These are phyloP conservation scores for Metschnikowia chrysomelidarum DNA, from an alignment of 805 yeast species.

Conservation along the genomic window DNA sequence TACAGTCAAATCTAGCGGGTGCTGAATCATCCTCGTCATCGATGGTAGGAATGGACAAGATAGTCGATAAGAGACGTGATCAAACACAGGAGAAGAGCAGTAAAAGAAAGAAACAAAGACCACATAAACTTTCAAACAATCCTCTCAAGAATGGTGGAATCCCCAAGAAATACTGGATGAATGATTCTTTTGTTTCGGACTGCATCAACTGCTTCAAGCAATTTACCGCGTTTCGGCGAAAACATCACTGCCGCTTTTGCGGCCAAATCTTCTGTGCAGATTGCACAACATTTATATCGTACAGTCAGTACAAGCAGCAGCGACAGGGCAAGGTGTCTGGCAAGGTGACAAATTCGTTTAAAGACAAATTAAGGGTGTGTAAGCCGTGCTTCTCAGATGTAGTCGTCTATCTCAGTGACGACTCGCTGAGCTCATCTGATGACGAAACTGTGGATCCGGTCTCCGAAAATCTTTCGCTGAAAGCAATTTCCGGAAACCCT, in stretches of 20 bases:
- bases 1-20: conserved; percentile 27
- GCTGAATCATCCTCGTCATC: conserved; percentile 35
- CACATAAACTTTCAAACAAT: conserved; percentile 34
- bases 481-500: neutral
- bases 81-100: conserved; percentile 13
- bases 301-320: conserved; percentile 49
- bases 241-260: conserved; percentile 93
- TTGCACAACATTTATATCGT: conserved; percentile 70
- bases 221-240: conserved; percentile 82
- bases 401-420: conserved; percentile 67
- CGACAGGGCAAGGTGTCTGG: conserved; percentile 19
- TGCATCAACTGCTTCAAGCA: conserved; percentile 80
- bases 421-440: conserved; percentile 37
- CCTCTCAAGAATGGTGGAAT: conserved; percentile 51
- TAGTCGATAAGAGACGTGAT: too few species aligned
- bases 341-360: conserved; percentile 37
- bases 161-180: conserved; percentile 90
- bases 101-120: conserved; percentile 28
- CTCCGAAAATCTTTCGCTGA: neutral
- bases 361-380: conserved; percentile 76
- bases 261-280: conserved; percentile 91
- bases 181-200: conserved; percentile 86
- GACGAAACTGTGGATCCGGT: neutral
- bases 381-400: conserved; percentile 72
- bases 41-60: conserved; percentile 17